Percentiles rank a stretch among this genome's conserved stretches.
Evolutionary conservation across 2,329 filamentous ascomycete genomes (phyloP).

Genomic region (Aspergillus pseudoviridinutans): DNA sequence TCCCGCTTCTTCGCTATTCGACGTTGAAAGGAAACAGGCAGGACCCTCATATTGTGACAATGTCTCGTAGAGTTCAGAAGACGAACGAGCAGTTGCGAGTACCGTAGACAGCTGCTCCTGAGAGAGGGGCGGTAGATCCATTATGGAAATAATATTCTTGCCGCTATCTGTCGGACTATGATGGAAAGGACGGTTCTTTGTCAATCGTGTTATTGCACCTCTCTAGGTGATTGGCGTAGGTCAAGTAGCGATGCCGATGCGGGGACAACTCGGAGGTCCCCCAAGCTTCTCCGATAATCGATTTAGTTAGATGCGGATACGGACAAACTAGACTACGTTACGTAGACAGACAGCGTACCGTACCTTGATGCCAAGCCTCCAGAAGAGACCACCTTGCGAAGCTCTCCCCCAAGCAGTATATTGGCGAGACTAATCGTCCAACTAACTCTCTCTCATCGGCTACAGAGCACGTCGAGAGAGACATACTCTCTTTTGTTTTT

Average conservation of each 20-base stretch:
- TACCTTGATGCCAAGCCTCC: slow-evolving; percentile 34
- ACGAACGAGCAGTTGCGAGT: slow-evolving; percentile 24
- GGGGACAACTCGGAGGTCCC: slow-evolving; percentile 31
- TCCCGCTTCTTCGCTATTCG: slow-evolving; percentile 18
- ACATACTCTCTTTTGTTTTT: slow-evolving; percentile 23
- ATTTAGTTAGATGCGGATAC: not conserved
- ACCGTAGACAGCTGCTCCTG: slow-evolving; percentile 27
- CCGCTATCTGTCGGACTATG: not conserved
- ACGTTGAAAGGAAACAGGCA: slow-evolving; percentile 27
- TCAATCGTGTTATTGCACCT: not conserved
- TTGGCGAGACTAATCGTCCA: slow-evolving; percentile 20
- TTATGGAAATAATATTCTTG: slow-evolving; percentile 5
- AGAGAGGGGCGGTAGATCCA: slow-evolving; percentile 30
- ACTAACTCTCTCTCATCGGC: slow-evolving; percentile 19
- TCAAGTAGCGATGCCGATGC: slow-evolving; percentile 14
- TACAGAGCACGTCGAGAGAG: slow-evolving; percentile 13
- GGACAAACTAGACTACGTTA: not conserved
- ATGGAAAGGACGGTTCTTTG: not conserved
- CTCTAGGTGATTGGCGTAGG: not conserved
- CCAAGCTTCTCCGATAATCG: slow-evolving; percentile 9
- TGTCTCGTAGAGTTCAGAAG: slow-evolving; percentile 33
- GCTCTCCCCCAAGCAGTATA: slow-evolving; percentile 24
- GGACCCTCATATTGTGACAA: slow-evolving; percentile 34
- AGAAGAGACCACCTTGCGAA: slow-evolving; percentile 43
- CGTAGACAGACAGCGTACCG: not conserved